Evolutionary conservation across 2,329 filamentous ascomycete species (phyloP).

Genomic region (Thelonectria olida): DNA sequence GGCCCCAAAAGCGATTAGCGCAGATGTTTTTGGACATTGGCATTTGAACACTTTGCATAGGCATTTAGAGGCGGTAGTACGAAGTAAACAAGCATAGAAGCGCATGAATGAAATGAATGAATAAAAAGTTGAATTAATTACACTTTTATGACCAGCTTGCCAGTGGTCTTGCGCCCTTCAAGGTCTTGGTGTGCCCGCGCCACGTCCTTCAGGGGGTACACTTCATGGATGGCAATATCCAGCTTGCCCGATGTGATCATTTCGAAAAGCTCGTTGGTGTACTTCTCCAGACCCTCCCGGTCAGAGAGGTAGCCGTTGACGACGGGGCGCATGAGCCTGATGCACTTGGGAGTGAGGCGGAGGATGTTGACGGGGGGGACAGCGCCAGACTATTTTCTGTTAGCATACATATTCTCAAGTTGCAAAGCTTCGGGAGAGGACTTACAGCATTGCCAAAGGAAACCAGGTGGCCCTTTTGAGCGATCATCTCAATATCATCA

Average conservation of each 20-base stretch:
- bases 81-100: slow-evolving; percentile 19
- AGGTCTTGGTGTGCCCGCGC: slow-evolving; percentile 79
- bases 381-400: slow-evolving; percentile 64
- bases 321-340: slow-evolving; percentile 78
- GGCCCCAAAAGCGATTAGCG: slow-evolving; percentile 10
- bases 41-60: slow-evolving; percentile 28
- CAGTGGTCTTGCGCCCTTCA: slow-evolving; percentile 82
- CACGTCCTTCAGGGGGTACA: slow-evolving; percentile 79
- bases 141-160: slow-evolving; percentile 81
- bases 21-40: slow-evolving; percentile 33
- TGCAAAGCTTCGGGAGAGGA: not conserved
- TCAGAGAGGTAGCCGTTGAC: slow-evolving; percentile 76
- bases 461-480: slow-evolving; percentile 79
- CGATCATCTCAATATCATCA: slow-evolving; percentile 75
- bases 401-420: slow-evolving; percentile 12
- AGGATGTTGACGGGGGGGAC: slow-evolving; percentile 72
- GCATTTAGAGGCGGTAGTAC: slow-evolving; percentile 34
- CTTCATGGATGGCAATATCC: slow-evolving; percentile 77
- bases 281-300: slow-evolving; percentile 75
- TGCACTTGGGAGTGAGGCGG: slow-evolving; percentile 76
- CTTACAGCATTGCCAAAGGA: slow-evolving; percentile 83
- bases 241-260: slow-evolving; percentile 76
- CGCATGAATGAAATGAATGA: slow-evolving; percentile 2
- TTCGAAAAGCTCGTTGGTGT: slow-evolving; percentile 76
- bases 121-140: slow-evolving; percentile 47